Base-by-base conservation (phyloP, 768 basidiomycete genomes). In the Peribolospora kevripleyi region DNA sequence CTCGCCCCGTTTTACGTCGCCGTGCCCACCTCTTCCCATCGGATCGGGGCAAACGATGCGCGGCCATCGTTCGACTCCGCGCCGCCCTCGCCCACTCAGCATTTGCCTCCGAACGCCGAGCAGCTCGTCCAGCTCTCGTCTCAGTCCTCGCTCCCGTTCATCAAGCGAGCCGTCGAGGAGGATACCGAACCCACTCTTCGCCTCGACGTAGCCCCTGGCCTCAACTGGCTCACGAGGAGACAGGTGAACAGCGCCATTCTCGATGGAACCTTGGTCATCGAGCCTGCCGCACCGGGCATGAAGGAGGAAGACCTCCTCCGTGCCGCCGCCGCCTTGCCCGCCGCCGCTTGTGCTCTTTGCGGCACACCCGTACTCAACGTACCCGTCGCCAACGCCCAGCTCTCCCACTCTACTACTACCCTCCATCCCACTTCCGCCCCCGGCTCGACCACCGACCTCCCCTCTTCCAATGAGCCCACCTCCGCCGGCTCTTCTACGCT, bases 161-260 rank as follows among this genome's bases (percentile, higher is more conserved):
- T 65, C 8, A 65, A 63, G 54, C 61, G 64, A 36, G 58, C 59
- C 53, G 55, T 63, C 45, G 62, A 63, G 46, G 64, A 65, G 36
- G 64, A 65, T 52, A 86, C 88, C 36, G 91, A 98, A 61, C 85
- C 91, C 0, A 85, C 88, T 0, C 71, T 93, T 40, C 80, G 93
- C 7, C 74, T 98, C 13, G 93, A 97, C 64, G 70, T 84, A n/a
- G 88, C 93, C 0, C 85, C 90, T 0, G 84, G 87, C 9, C 71
- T 98, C 42, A 88, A 84, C 63, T 97, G 85, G 84, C 73, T 97
- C n/a, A 81, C 82, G 11, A 76, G 88, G 38, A 78, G 87, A 39
- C 79, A 79, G 4, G 81, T 97, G 36, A 73, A 80, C 3, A 69
- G 77, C 37, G 91, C 91, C 5, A 83, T 98, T 56, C 78, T 95